These are phyloP conservation scores for Barnettozyma siamensis DNA, from an alignment of 805 yeast species.

Conservation along the genomic window DNA sequence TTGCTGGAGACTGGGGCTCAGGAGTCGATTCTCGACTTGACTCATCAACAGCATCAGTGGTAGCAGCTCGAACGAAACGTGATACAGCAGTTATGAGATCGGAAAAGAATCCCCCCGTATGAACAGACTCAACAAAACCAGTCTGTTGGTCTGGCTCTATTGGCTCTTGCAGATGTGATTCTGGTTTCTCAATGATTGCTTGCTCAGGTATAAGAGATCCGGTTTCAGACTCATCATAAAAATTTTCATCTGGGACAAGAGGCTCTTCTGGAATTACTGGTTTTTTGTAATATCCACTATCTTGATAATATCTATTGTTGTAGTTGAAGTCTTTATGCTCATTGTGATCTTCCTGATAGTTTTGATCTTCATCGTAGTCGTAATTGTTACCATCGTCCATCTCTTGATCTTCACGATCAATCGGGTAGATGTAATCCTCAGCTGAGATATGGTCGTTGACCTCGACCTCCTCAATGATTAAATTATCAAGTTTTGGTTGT, in stretches of 20 bases:
- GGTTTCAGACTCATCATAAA: constrained; percentile 1
- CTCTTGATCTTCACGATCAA: background rate
- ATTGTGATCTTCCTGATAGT: no score
- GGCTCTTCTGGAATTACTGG: background rate
- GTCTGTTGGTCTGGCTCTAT: no score
- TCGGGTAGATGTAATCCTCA: constrained; percentile 4
- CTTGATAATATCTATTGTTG: no score
- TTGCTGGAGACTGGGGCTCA: background rate
- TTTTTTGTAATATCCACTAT: no score
- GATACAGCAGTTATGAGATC: background rate
- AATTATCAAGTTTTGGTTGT: background rate
- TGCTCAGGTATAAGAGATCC: no score
- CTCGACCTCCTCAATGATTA: constrained; percentile 9
- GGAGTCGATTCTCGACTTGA: background rate
- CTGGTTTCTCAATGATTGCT: background rate
- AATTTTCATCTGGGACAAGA: background rate
- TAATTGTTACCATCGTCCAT: background rate
- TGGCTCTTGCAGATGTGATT: background rate
- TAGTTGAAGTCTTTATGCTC: no score
- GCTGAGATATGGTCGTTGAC: constrained; percentile 5
- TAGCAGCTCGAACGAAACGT: background rate
- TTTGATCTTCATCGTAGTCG: background rate
- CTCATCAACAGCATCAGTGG: constrained; percentile 1
- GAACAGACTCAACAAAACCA: no score
- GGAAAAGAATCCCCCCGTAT: background rate